Percentiles rank a stretch among this genome's conserved stretches.
These are phyloP conservation scores for Peronospora destructor DNA, from an alignment of 352 stramenopile genomes.

Conservation along the genomic window DNA sequence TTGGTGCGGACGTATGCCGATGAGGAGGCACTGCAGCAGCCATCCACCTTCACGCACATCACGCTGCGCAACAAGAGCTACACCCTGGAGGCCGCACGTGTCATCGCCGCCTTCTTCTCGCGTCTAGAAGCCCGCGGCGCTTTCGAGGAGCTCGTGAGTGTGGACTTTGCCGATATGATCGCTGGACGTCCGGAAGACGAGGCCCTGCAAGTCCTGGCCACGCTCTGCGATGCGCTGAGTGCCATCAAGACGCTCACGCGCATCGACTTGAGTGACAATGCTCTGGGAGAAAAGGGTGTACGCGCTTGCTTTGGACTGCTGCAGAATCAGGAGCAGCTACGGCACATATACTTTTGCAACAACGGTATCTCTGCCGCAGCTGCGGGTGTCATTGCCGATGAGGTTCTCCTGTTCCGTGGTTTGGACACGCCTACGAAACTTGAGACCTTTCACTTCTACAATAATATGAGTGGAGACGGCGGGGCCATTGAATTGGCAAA, in stretches of 20 bases:
- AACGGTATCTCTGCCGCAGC: slow-evolving; percentile 89
- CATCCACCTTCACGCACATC: slow-evolving; percentile 60
- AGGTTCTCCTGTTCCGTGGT: slow-evolving; percentile 82
- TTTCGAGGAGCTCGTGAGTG: slow-evolving; percentile 54
- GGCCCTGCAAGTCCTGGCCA: slow-evolving; percentile 74
- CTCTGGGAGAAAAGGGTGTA: slow-evolving; percentile 91
- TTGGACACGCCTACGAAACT: slow-evolving; percentile 69
- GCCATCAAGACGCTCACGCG: slow-evolving; percentile 64
- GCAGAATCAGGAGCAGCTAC: slow-evolving; percentile 62
- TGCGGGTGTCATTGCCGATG: slow-evolving; percentile 80
- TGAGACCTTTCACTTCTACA: slow-evolving; percentile 93
- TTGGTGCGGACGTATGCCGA: slow-evolving; percentile 47
- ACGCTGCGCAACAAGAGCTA: slow-evolving; percentile 88
- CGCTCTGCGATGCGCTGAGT: slow-evolving; percentile 66
- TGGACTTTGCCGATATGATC: slow-evolving; percentile 87
- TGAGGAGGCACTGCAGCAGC: slow-evolving; percentile 16
- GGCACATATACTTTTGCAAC: slow-evolving; percentile 91
- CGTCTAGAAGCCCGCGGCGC: slow-evolving; percentile 40
- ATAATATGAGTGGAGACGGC: slow-evolving; percentile 95
- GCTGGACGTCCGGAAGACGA: slow-evolving; percentile 74
- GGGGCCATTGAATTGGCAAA: slow-evolving; percentile 82
- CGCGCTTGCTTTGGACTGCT: slow-evolving; percentile 87
- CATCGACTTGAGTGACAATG: slow-evolving; percentile 92
- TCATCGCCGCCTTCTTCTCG: slow-evolving; percentile 69
- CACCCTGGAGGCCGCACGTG: slow-evolving; percentile 63